Conservation (phyloP, 2,329 filamentous ascomycete species). For the Fusarium sp. region DNA sequence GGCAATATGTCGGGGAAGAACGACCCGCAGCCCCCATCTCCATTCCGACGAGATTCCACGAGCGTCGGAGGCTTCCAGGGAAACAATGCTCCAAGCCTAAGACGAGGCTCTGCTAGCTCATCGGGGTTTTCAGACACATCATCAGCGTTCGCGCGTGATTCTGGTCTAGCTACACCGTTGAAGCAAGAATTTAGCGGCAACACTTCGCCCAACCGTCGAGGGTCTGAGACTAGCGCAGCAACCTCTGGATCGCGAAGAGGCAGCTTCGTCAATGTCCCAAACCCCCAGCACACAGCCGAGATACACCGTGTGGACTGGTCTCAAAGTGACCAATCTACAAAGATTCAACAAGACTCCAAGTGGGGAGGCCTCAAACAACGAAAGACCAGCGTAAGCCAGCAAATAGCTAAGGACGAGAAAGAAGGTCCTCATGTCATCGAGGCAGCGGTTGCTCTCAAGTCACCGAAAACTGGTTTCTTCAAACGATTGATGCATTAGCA, state of each 20-base stretch:
- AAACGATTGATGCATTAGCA: constrained; percentile 58
- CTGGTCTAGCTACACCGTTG: constrained; percentile 33
- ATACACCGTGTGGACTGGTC: constrained; percentile 67
- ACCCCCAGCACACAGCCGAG: constrained; percentile 40
- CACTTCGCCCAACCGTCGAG: constrained; percentile 29
- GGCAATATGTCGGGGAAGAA: constrained; percentile 48
- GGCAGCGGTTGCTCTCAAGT: constrained; percentile 44
- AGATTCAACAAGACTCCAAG: constrained; percentile 59
- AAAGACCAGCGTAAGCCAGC: constrained; percentile 52
- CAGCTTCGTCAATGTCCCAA: constrained; percentile 28
- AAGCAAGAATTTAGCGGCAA: constrained; percentile 31
- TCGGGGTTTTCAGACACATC: constrained; percentile 33
- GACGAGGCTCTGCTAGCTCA: constrained; percentile 36
- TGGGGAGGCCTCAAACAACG: constrained; percentile 60
- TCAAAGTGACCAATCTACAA: constrained; percentile 62
- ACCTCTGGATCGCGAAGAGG: constrained; percentile 33
- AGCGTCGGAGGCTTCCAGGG: constrained; percentile 18
- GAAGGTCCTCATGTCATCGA: constrained; percentile 16
- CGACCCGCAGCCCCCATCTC: constrained; percentile 14
- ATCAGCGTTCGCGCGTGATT: constrained; percentile 34
- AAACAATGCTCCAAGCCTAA: constrained; percentile 2
- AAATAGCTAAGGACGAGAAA: constrained; percentile 41
- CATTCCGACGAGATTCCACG: constrained; percentile 28
- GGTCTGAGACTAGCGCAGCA: constrained; percentile 30
- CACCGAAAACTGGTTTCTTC: constrained; percentile 56